Evolutionary conservation across 1,284 basidiomycete species (phyloP).

Genomic region (Fereydounia khargensis): DNA sequence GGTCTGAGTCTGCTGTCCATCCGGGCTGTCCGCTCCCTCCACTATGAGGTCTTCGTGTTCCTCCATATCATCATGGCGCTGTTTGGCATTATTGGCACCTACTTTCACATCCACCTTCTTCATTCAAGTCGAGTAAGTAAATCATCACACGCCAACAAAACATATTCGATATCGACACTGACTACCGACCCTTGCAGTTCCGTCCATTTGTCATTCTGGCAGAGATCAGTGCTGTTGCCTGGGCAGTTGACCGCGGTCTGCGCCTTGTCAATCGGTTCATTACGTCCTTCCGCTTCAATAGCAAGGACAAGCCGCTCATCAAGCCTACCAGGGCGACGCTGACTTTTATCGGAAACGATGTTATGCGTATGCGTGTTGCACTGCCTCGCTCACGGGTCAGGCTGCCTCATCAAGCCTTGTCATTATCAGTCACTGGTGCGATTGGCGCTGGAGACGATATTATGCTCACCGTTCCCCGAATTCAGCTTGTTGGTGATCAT

Average conservation of each 20-base stretch:
- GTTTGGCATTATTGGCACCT: constrained; percentile 45
- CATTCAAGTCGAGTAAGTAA: constrained; percentile 16
- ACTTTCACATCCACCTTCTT: constrained; percentile 48
- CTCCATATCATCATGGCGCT: constrained; percentile 51
- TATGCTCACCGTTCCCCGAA: constrained; percentile 22
- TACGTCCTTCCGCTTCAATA: constrained; percentile 7
- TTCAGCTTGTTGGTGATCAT: constrained; percentile 33
- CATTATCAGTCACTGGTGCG: background rate
- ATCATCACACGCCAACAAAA: too few species aligned
- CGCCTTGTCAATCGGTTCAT: constrained; percentile 12
- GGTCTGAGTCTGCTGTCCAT: constrained; percentile 27
- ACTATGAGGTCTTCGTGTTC: constrained; percentile 38
- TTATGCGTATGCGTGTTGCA: constrained; percentile 16
- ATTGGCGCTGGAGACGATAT: constrained; percentile 31
- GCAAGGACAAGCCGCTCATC: background rate
- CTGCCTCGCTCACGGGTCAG: constrained; percentile 15
- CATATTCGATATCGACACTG: too few species aligned
- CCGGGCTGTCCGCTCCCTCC: constrained; percentile 6
- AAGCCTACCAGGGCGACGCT: constrained; percentile 8
- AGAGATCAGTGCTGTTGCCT: constrained; percentile 18
- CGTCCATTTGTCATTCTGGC: constrained; percentile 19
- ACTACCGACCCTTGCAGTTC: too few species aligned
- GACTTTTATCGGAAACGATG: constrained; percentile 1
- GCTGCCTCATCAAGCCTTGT: constrained; percentile 3
- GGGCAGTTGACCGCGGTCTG: constrained; percentile 27